Base-by-base conservation (phyloP, 495 filamentous ascomycete genomes). In the Hypoxylon cercidicola region DNA sequence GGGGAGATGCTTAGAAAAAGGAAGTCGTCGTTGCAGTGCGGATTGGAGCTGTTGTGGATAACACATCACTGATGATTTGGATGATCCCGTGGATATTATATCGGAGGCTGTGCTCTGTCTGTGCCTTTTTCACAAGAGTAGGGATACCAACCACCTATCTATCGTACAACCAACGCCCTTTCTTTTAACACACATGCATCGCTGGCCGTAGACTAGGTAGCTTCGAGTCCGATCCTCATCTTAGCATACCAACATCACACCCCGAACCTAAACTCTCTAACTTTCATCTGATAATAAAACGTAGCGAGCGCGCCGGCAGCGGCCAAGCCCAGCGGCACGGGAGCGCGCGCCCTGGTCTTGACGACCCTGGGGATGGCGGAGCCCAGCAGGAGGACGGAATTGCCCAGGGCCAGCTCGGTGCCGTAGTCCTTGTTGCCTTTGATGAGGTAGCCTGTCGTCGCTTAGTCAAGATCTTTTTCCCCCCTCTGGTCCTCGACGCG, bases 371-470 rank as follows among this genome's bases (percentile, higher is more conserved):
- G 67, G 25, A 60, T 53, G 39, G 59, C 62, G n/a, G 58, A 62
- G 54, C 53, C 59, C 18, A 56, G 21, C 39, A 70, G 62, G n/a
- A 67, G 13, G 19, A 70, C 25, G 54, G 62, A 67, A 49, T 60
- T 70, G 15, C 58, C 62, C 19, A 70, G 63, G 19, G 67, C 67
- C 30, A 70, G 67, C 59, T 70, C 63, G 8, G 62, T 51, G 47
- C 67, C 67, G 53, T 70, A 66, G 63, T 70, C 67, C 45, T 63
- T 70, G 63, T 70, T 70, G 19, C 25, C 53, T 19, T 62, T 62
- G 12, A 70, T 49, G 43, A 70, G 67, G 54, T 67, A 67, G 57
- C 67, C 67, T 70, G n/a, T 50, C 19, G 12, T 23, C 16, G 34
- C 34, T n/a, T n/a, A 37, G 34, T 5, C 2, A n/a, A 4, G 8